Base-by-base conservation (phyloP, 1,139 yeast genomes). In the Sugiyamaella grinbergsii region DNA sequence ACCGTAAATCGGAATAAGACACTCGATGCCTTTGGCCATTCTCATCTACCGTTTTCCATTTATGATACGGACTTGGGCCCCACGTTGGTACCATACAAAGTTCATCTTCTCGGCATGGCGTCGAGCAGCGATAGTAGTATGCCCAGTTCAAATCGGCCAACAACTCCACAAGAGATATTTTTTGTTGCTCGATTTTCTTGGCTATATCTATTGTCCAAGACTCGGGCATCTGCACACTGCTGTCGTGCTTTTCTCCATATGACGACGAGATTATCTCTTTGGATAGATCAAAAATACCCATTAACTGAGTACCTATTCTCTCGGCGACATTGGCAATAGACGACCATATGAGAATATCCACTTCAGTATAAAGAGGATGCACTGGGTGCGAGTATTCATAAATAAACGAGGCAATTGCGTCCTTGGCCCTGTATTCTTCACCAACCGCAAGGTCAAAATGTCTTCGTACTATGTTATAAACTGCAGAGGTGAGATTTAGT, bases 71-170 rank as follows among this genome's bases (percentile, higher is more conserved):
- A n/a, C 53, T 39, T 6, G 84, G 83, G 0, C 83, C 83, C 83
- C 83, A 79, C 0, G 81, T 73, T 0, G 83, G 83, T 4, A 78
- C 71, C 49, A 70, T 78, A 58, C 84, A 80, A 1, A 77, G 57
- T 54, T 77, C 79, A 56, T 75, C 72, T 62, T 67, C 62, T 0
- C 57, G 67, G 62, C 84, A 80, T 7, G 60, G 60, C 4, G 58
- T 52, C 0, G 70, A 56, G 60, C 83, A 80, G 33, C 67, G 59
- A 52, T 73, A 73, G 54, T 71, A 73, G 0, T 69, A 60, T 0
- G 76, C 53, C 83, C 83, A 80, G 38, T 69, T 62, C 33, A 77
- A 58, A 0, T 52, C 49, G 3, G 58, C 49, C 3, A 73, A 47
- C 1, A 72, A 51, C 0, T 36, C n/a, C 19, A 66, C 54, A 22